phyloP scores from a whole-genome alignment of 176 grass and related monocot genomes.

The Aegilops tauschii region DNA sequence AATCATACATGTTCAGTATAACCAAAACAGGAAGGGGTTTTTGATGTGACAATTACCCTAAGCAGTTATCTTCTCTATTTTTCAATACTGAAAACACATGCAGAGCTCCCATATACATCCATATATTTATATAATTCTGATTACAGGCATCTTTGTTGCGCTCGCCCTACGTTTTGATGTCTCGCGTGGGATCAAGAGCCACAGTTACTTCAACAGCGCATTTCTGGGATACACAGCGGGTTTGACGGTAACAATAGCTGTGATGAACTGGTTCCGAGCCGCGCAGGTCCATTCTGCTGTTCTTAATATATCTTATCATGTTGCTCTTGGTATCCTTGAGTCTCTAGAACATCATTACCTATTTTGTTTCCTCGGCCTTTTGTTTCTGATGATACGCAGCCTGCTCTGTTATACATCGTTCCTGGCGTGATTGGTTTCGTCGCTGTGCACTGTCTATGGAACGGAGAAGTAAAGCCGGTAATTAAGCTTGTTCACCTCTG shows the following conservation, averaged over 20 bases:
- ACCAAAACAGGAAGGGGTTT: too few species aligned
- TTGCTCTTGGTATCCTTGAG: too few species aligned
- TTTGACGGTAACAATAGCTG: slow-evolving; percentile 65
- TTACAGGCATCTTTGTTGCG: slow-evolving; percentile 83
- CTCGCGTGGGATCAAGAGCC: slow-evolving; percentile 65
- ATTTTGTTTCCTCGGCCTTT: background rate
- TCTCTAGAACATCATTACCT: background rate
- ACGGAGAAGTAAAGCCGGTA: slow-evolving; percentile 80
- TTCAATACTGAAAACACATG: too few species aligned
- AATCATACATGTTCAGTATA: too few species aligned
- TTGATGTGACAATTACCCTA: too few species aligned
- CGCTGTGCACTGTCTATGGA: slow-evolving; percentile 69
- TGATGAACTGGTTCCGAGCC: slow-evolving; percentile 98
- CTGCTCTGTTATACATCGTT: slow-evolving; percentile 84
- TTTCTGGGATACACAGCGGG: slow-evolving; percentile 77
- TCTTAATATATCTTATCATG: background rate
- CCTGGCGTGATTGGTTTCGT: slow-evolving; percentile 85
- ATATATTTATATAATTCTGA: background rate
- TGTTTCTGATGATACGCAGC: slow-evolving; percentile 32
- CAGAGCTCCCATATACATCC: too few species aligned
- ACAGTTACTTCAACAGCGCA: slow-evolving; percentile 72
- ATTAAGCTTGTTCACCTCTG: background rate
- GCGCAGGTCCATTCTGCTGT: slow-evolving; percentile 54
- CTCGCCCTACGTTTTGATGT: slow-evolving; percentile 90
- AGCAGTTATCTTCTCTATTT: too few species aligned